Base-by-base conservation (phyloP, 148 eudicot species). In the Rhododendron williamsianum region DNA sequence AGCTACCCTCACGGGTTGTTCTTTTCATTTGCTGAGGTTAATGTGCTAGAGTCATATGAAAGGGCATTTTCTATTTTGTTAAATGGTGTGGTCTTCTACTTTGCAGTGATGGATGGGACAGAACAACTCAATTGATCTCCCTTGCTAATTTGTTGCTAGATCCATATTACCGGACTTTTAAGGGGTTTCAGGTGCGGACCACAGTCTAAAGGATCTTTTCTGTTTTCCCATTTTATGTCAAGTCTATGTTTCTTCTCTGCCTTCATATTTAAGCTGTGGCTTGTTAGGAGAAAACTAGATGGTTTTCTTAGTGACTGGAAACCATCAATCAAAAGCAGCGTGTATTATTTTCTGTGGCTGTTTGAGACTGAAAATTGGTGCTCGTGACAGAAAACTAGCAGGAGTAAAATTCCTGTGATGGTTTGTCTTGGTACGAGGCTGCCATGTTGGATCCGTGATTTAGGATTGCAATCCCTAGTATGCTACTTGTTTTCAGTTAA, bases 31-130 rank as follows among this genome's bases (percentile, higher is more conserved):
- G 19, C 71, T 19, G 77, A 72, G 79, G 54, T 33, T 74, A 16
- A 43, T 71, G 12, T 33, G 8, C 54, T 51, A 69, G 23, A 19
- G 48, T 80, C 51, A n/a, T 49, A 56, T 51, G 30, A 19, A 38
- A 36, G 54, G 45, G 11, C 25, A 60, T 1, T 83, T 46, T 63
- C 63, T 58, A 25, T 60, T 76, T 81, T 60, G 46, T 78, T 58
- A 58, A 71, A 15, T 13, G 58, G 7, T 51, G 49, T 82, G 33
- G 72, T 82, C 35, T 56, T 71, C 27, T 60, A 2, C 89, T 90
- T 78, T 89, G 48, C 91, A 97, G 99, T 92, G 99, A 97, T 89
- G 99, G 99, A 88, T 97, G 99, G 98, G 98, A 97, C 90, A 92
- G 99, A 89, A 97, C 99, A 65, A 90, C 98, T 87, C 99, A 95